Percentiles rank a stretch among this genome's conserved stretches.
phyloP scores from a whole-genome alignment of 257 asterid species.

The Nicotiana knightiana region DNA sequence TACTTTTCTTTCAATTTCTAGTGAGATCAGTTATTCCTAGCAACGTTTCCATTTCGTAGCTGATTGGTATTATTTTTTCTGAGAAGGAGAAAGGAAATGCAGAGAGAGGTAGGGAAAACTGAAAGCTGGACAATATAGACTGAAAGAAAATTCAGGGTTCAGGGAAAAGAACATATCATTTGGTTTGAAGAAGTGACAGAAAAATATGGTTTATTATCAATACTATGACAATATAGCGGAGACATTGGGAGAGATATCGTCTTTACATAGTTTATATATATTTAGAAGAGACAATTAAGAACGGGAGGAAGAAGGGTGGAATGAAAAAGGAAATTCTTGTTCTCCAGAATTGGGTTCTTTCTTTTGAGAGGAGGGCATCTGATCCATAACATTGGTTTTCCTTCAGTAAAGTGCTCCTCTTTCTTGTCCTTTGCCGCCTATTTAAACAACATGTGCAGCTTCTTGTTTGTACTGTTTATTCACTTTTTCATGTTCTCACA shows the following conservation, averaged over 20 bases:
- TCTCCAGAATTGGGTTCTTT: background rate
- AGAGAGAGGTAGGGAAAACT: background rate
- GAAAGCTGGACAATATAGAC: background rate
- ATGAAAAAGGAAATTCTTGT: background rate
- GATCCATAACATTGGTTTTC: background rate
- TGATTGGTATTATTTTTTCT: background rate
- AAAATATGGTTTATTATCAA: background rate
- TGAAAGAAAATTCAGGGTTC: too few species aligned
- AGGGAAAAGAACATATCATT: background rate
- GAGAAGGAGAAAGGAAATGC: background rate
- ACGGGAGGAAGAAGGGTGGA: background rate
- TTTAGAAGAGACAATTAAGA: background rate
- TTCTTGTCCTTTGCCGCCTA: background rate
- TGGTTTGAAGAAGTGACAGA: background rate
- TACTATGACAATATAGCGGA: background rate
- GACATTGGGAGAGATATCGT: background rate
- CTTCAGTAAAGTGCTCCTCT: background rate
- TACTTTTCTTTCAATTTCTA: background rate
- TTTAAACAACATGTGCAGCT: background rate
- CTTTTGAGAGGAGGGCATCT: background rate
- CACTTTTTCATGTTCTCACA: background rate
- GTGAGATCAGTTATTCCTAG: background rate
- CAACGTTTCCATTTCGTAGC: background rate
- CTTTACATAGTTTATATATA: background rate
- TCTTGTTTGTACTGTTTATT: background rate